A percentile compares a stretch with the other conserved stretches of the same genome.
Evolutionary conservation across 2,329 filamentous ascomycete species (phyloP).

Genomic region (Zymoseptoria pseudotritici): DNA sequence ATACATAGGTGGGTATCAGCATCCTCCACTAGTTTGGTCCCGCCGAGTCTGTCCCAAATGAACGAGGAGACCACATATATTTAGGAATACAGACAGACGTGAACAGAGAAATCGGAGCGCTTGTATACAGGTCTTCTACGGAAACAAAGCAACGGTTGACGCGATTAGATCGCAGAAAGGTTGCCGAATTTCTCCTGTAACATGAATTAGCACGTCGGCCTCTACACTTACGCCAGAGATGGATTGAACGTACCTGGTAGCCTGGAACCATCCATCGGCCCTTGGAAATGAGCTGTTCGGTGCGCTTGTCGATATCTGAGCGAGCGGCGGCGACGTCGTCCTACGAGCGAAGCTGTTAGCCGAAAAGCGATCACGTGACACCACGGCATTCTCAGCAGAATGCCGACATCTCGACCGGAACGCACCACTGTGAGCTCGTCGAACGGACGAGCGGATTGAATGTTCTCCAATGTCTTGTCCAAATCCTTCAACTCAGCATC

Average conservation of each 20-base stretch:
- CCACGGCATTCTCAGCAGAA: not conserved
- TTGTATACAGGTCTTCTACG: not conserved
- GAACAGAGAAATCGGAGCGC: not conserved
- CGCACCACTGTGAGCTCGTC: constrained; percentile 95
- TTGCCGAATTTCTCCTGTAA: constrained; percentile 96
- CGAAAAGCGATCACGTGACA: constrained; percentile 19
- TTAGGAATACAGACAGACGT: not conserved
- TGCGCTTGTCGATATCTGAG: constrained; percentile 97
- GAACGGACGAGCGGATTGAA: constrained; percentile 90
- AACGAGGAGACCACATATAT: no score
- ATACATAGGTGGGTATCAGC: no score
- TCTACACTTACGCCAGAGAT: not conserved
- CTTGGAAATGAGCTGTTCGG: constrained; percentile 87
- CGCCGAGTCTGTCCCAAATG: no score
- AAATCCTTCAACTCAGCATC: constrained; percentile 91
- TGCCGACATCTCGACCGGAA: constrained; percentile 29
- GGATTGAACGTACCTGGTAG: constrained; percentile 72
- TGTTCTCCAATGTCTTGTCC: constrained; percentile 92
- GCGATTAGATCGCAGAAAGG: constrained; percentile 79
- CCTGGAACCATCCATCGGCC: constrained; percentile 96
- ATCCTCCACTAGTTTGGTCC: no score
- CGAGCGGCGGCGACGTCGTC: constrained; percentile 91
- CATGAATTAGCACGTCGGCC: constrained; percentile 1
- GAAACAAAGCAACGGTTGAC: constrained; percentile 5
- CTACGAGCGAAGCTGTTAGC: constrained; percentile 40